phyloP scores from a whole-genome alignment of 768 basidiomycete genomes.

The Cyclocybe cylindracea region DNA sequence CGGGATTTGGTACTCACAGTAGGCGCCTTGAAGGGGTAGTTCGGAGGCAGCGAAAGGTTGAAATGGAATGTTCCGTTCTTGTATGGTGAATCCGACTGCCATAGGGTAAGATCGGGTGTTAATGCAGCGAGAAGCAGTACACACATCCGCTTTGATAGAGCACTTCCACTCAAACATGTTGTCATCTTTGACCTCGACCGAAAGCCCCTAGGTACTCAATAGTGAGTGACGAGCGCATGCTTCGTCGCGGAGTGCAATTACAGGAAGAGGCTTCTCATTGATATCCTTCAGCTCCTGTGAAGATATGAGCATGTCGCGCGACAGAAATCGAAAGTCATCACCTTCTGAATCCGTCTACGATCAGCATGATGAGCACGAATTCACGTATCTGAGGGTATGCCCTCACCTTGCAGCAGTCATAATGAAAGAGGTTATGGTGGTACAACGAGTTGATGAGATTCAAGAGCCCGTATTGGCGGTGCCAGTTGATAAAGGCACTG shows the following conservation, averaged over 20 bases:
- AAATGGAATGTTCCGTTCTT: slow-evolving; percentile 81
- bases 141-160: slow-evolving; percentile 69
- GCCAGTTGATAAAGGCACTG: neutral
- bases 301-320: slow-evolving; percentile 10
- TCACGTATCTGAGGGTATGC: slow-evolving; percentile 3
- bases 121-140: slow-evolving; percentile 22
- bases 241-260: slow-evolving; percentile 20
- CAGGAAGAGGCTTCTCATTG: slow-evolving; percentile 62
- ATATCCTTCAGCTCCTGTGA: slow-evolving; percentile 69
- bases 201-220: slow-evolving; percentile 48
- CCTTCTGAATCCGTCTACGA: slow-evolving; percentile 75
- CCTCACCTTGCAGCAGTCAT: slow-evolving; percentile 44
- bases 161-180: slow-evolving; percentile 82
- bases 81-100: slow-evolving; percentile 77
- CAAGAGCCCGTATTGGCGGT: neutral
- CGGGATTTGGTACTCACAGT: slow-evolving; percentile 43
- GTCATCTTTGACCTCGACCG: slow-evolving; percentile 63
- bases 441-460: slow-evolving; percentile 7
- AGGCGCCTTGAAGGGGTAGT: slow-evolving; percentile 88
- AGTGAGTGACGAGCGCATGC: too few species aligned
- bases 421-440: slow-evolving; percentile 17
- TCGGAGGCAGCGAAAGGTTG: slow-evolving; percentile 68
- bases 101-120: neutral
- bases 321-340: slow-evolving; percentile 22
- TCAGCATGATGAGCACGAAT: slow-evolving; percentile 19